Evolutionary conservation across 257 asterid species (phyloP), one percentile per base, ranked within the genome.

Genomic region (Datura wrightii): DNA sequence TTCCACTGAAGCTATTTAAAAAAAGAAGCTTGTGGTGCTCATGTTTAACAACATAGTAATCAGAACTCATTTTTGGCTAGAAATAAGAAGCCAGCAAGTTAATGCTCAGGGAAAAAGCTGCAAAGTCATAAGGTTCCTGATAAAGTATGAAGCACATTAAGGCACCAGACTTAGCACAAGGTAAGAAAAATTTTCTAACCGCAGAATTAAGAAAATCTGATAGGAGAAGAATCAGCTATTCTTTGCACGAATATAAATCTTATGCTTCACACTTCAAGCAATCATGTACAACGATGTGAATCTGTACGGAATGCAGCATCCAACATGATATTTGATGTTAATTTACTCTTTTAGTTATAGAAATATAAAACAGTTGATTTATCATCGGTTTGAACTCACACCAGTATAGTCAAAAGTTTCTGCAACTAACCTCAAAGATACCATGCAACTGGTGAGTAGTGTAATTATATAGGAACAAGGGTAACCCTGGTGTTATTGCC

Each of bases 391-490:
- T 24, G 82, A 48, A 34, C 41, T 74, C 80, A 19, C 80, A 46
- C 56, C 36, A 46, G 37, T 34, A 48, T 50, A 50, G 19, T 44
- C 59, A 76, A 76, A 50, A 72, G 41, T 65, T 71, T 67, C 67
- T 54, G 65, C 66, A 74, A n/a, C 90, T 42, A 82, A 93, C 99
- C 98, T 96, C 98, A 83, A 94, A 96, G 79, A 96, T 91, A 36
- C 99, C 99, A 88, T 96, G 97, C 97, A 96, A 83, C 93, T 94
- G 99, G 85, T 94, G 98, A 90, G 97, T 96, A 82, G 98, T 94
- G 84, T 93, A 96, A 36, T 94, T 94, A 88, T 96, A 94, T 80
- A 96, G 95, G 87, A 94, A 94, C 84, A 96, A 85, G 52, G 98
- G 98, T 84, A 96, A 90, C 85, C 98, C 99, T 24, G 99, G 98